Conservation (phyloP, 2,329 filamentous ascomycete species). For the Fusarium globosum region DNA sequence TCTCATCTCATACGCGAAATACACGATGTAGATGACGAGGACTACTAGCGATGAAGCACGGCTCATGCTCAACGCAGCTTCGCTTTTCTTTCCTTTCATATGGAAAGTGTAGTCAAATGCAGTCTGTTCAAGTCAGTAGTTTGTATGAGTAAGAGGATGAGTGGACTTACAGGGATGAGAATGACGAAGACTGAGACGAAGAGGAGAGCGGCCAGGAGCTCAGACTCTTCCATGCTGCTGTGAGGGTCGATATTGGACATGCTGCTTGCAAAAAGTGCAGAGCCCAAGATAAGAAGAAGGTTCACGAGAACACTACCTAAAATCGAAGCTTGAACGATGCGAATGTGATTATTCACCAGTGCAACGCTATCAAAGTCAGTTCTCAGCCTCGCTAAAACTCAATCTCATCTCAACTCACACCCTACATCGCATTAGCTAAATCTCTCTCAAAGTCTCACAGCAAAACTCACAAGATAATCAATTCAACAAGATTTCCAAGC, state of each 20-base stretch:
- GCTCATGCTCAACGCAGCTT: conserved; percentile 76
- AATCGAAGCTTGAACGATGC: conserved; percentile 80
- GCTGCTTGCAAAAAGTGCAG: conserved; percentile 77
- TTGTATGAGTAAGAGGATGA: background rate
- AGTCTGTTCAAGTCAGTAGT: conserved; percentile 43
- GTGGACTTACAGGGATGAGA: conserved; percentile 49
- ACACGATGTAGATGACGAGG: conserved; percentile 76
- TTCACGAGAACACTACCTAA: conserved; percentile 84
- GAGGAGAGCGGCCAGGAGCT: conserved; percentile 51
- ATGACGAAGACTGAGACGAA: conserved; percentile 55
- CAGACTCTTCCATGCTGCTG: conserved; percentile 48
- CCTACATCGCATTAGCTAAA: conserved; percentile 47
- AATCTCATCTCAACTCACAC: conserved; percentile 46
- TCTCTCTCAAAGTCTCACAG: background rate
- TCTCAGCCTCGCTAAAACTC: background rate
- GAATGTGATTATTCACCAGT: conserved; percentile 69
- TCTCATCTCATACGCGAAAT: conserved; percentile 81
- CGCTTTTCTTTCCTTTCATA: conserved; percentile 65
- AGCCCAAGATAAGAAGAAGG: conserved; percentile 78
- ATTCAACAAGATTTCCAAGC: conserved; percentile 70
- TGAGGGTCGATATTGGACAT: conserved; percentile 74
- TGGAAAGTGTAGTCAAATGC: conserved; percentile 64
- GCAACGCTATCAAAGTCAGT: conserved; percentile 58
- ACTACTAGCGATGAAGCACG: conserved; percentile 82
- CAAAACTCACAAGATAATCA: conserved; percentile 65